Evolutionary conservation across 345 rosid species (phyloP).

Genomic region (Eucalyptus pauciflora): DNA sequence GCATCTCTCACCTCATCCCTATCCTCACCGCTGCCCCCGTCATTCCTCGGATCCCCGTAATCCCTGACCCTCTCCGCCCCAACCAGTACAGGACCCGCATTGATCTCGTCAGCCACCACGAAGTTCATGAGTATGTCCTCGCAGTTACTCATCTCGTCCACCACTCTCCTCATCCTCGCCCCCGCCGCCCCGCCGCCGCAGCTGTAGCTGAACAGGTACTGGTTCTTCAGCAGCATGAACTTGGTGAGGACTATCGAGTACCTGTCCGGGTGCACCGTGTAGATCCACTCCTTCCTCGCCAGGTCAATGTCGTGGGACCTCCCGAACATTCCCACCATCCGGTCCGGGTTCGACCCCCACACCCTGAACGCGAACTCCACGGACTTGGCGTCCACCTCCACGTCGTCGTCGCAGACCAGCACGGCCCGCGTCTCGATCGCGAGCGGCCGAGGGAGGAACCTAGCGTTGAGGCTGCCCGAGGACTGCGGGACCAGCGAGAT

Average conservation of each 20-base stretch:
- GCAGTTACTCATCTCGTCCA: slow-evolving; percentile 4
- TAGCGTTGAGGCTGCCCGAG: slow-evolving; percentile 3
- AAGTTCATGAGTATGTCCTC: slow-evolving; percentile 11
- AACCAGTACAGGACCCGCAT: slow-evolving; percentile 3
- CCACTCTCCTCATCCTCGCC: neutral
- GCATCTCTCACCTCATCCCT: neutral
- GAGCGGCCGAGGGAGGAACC: slow-evolving; percentile 4
- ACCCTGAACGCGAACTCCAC: slow-evolving; percentile 3
- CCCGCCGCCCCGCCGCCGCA: neutral
- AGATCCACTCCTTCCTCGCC: slow-evolving; percentile 5
- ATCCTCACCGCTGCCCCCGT: neutral
- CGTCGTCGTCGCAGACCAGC: slow-evolving; percentile 7
- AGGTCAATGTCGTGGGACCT: slow-evolving; percentile 10
- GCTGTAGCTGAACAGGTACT: slow-evolving; percentile 6
- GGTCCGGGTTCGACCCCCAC: slow-evolving; percentile 2
- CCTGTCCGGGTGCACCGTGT: slow-evolving; percentile 6
- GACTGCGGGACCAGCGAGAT: slow-evolving; percentile 3
- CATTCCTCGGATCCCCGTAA: slow-evolving; percentile 4
- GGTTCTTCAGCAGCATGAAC: slow-evolving; percentile 5
- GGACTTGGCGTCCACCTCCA: slow-evolving; percentile 7
- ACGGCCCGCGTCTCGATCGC: neutral
- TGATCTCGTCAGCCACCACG: slow-evolving; percentile 1
- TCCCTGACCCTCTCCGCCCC: slow-evolving; percentile 8
- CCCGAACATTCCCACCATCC: slow-evolving; percentile 1
- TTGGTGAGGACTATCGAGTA: slow-evolving; percentile 9